These are phyloP conservation scores for Sugiyamaella japonica DNA, from an alignment of 1,139 yeast species.

Conservation along the genomic window DNA sequence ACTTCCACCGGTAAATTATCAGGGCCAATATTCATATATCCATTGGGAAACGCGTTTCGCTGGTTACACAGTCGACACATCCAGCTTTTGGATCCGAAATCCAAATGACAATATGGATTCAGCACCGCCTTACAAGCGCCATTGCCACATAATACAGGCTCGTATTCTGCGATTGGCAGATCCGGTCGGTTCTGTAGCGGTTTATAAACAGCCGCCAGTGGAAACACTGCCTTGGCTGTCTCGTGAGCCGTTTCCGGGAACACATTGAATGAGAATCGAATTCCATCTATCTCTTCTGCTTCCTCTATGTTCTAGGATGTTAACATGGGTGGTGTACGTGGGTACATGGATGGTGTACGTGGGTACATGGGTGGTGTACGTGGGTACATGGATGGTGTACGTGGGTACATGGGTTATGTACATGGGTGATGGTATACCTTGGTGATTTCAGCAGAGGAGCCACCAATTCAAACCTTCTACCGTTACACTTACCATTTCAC, in stretches of 20 bases:
- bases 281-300: constrained; percentile 56
- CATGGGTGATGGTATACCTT: too few relatives aligned
- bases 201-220: constrained; percentile 64
- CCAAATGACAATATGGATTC: constrained; percentile 56
- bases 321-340: background rate
- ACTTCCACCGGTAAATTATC: constrained; percentile 37
- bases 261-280: constrained; percentile 66
- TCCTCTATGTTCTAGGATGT: constrained; percentile 44
- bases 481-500: background rate
- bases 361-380: too few relatives aligned
- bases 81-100: constrained; percentile 53
- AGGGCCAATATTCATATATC: constrained; percentile 28
- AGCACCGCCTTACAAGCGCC: constrained; percentile 55
- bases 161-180: constrained; percentile 44
- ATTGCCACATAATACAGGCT: constrained; percentile 53
- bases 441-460: too few relatives aligned
- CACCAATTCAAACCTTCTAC: too few relatives aligned
- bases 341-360: too few relatives aligned
- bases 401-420: too few relatives aligned
- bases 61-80: constrained; percentile 61
- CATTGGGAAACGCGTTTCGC: constrained; percentile 52
- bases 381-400: too few relatives aligned
- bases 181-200: constrained; percentile 59
- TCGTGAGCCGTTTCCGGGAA: constrained; percentile 62
- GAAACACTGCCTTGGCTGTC: constrained; percentile 58